Evolutionary conservation across 2,329 filamentous ascomycete species (phyloP).

Genomic region (Colletotrichum sp.): DNA sequence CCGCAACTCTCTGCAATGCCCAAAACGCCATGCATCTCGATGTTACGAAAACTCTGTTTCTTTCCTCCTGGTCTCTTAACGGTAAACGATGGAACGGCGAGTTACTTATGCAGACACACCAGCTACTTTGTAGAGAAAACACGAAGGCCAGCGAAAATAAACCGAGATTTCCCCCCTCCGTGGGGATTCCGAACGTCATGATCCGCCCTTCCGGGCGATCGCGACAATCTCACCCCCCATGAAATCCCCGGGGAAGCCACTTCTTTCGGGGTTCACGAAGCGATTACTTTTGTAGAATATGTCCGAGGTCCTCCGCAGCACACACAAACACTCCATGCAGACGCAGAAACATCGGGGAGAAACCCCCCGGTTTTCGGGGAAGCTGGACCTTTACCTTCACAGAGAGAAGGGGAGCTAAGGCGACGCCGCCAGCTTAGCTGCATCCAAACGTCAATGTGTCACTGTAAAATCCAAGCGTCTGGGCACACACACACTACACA

Average conservation of each 20-base stretch:
- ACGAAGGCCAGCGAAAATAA: background rate
- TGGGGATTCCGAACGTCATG: background rate
- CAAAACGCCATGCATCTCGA: background rate
- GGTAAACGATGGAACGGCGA: background rate
- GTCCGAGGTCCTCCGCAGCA: background rate
- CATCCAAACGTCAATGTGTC: background rate
- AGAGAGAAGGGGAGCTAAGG: background rate
- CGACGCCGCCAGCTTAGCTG: background rate
- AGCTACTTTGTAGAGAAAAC: background rate
- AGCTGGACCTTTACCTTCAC: background rate
- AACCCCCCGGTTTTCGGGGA: background rate
- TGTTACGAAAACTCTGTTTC: background rate
- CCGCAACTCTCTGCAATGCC: background rate
- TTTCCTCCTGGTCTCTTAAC: background rate
- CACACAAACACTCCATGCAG: background rate
- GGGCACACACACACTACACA: background rate
- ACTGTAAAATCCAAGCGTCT: background rate
- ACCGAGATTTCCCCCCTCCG: background rate
- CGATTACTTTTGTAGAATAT: background rate
- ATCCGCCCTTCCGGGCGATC: background rate
- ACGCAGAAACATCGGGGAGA: background rate
- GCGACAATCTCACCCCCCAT: background rate
- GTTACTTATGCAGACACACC: background rate
- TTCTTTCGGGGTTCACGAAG: background rate
- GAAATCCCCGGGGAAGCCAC: background rate